Conservation (phyloP, 2,329 filamentous ascomycete species). For the Microdochium bolleyi region DNA sequence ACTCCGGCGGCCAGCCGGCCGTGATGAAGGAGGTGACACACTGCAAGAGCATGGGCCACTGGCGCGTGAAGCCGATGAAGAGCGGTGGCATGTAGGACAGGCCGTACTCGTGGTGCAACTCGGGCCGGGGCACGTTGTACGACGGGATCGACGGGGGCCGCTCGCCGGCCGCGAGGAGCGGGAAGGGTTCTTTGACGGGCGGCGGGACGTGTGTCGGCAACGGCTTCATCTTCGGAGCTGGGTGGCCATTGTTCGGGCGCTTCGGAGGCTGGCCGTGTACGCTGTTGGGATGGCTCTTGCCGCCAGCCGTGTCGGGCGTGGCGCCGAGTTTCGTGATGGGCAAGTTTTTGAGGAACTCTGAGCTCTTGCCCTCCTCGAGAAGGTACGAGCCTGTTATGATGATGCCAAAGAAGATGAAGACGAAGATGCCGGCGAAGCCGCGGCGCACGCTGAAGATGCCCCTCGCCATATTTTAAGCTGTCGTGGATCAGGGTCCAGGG, state of each 20-base stretch:
- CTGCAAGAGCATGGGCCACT: constrained; percentile 37
- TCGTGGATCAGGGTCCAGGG: neutral
- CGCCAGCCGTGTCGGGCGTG: neutral
- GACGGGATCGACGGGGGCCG: constrained; percentile 20
- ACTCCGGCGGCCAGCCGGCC: constrained; percentile 36
- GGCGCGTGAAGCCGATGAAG: constrained; percentile 40
- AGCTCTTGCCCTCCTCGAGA: neutral
- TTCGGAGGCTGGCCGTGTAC: neutral
- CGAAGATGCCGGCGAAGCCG: neutral
- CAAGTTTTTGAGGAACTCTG: neutral
- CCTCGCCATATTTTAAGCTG: neutral
- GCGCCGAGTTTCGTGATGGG: neutral
- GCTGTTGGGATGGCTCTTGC: neutral
- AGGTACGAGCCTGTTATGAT: neutral
- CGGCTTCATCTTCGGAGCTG: neutral
- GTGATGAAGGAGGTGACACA: constrained; percentile 37
- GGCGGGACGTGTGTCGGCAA: neutral
- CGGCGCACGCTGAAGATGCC: neutral
- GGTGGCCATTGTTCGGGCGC: neutral
- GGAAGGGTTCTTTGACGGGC: neutral
- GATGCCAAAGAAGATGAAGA: neutral
- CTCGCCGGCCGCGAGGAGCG: neutral
- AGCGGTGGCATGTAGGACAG: constrained; percentile 27
- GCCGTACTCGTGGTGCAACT: constrained; percentile 21
- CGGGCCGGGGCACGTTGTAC: constrained; percentile 24